Conservation (phyloP, 345 rosid species). For the Luvunga scandens region DNA sequence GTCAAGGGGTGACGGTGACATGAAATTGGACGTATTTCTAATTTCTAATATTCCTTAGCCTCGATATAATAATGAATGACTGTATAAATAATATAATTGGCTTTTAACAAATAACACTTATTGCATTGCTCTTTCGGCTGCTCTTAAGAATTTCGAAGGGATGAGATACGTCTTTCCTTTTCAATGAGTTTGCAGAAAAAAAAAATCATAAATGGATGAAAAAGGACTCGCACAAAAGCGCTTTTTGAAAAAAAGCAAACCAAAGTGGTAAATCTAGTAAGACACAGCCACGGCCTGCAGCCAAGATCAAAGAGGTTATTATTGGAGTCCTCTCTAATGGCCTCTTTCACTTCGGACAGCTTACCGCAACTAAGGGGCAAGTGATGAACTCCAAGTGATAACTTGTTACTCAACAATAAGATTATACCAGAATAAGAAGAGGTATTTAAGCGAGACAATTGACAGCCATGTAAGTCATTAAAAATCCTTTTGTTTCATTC, state of each 20-base stretch:
- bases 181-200: background rate
- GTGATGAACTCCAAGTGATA: background rate
- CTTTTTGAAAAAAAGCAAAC: background rate
- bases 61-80: background rate
- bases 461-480: background rate
- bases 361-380: background rate
- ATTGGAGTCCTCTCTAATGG: background rate
- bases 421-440: background rate
- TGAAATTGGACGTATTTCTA: background rate
- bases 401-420: background rate
- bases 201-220: background rate
- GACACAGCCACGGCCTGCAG: background rate
- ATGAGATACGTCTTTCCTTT: background rate
- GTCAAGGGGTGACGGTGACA: background rate
- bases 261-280: background rate
- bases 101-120: background rate
- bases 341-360: background rate
- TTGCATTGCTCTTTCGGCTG: background rate
- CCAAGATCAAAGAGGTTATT: background rate
- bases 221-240: background rate
- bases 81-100: background rate
- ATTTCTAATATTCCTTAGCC: background rate
- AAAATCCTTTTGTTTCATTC: too few species aligned
- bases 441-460: background rate
- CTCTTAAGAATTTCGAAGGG: background rate